These are phyloP conservation scores for Nakaseomyces delphensis DNA, from an alignment of 1,139 yeast genomes.

Conservation along the genomic window DNA sequence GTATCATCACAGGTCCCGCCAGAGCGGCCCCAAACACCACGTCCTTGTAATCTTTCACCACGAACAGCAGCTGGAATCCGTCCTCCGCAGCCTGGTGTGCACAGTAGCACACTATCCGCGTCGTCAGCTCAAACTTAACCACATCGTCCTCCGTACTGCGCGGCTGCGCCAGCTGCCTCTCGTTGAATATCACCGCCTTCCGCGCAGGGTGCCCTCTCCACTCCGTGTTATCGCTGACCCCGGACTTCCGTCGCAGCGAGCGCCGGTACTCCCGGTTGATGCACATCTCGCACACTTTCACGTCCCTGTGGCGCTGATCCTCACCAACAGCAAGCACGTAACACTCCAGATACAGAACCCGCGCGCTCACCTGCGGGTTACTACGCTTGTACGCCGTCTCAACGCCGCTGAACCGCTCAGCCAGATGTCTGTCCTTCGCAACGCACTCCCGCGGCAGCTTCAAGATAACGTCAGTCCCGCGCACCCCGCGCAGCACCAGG, in stretches of 20 bases:
- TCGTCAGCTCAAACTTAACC: constrained; percentile 58
- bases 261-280: constrained; percentile 86
- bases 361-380: constrained; percentile 36
- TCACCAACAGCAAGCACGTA: constrained; percentile 42
- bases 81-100: constrained; percentile 81
- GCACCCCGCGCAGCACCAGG: constrained; percentile 57
- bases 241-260: constrained; percentile 78
- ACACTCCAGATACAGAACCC: constrained; percentile 55
- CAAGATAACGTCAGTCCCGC: constrained; percentile 23
- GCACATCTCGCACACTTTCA: constrained; percentile 79
- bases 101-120: constrained; percentile 90
- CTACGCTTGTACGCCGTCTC: constrained; percentile 31
- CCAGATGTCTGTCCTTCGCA: constrained; percentile 68
- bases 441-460: constrained; percentile 78
- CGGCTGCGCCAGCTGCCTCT: constrained; percentile 62
- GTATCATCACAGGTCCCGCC: constrained; percentile 72
- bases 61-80: constrained; percentile 68
- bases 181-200: constrained; percentile 81
- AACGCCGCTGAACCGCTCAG: constrained; percentile 25
- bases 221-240: constrained; percentile 59
- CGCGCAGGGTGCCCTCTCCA: constrained; percentile 69
- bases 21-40: constrained; percentile 65
- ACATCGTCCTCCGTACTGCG: constrained; percentile 39
- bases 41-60: constrained; percentile 52
- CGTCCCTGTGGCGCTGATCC: constrained; percentile 54